Percentiles rank a stretch among this genome's conserved stretches.
These are phyloP conservation scores for Melaleuca quinquenervia DNA, from an alignment of 345 rosid species.

Conservation along the genomic window DNA sequence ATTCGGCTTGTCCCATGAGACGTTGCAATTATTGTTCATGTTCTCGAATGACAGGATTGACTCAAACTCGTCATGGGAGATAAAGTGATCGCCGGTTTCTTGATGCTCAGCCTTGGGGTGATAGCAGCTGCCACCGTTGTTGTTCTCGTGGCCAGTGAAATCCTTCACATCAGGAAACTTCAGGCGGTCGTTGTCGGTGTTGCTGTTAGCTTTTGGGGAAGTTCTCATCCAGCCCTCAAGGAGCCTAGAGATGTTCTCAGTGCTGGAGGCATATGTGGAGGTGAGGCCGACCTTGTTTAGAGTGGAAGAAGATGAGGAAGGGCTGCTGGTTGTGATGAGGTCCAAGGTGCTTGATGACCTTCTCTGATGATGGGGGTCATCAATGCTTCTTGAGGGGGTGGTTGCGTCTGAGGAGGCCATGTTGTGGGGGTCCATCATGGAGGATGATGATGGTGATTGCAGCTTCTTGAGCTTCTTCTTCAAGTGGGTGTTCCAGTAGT, in stretches of 20 bases:
- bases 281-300: constrained; percentile 4
- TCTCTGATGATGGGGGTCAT: constrained; percentile 5
- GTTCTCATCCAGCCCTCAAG: constrained; percentile 19
- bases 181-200: background rate
- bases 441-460: constrained; percentile 14
- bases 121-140: background rate
- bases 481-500: constrained; percentile 99
- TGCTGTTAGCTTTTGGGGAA: constrained; percentile 3
- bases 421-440: constrained; percentile 5
- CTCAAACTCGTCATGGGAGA: constrained; percentile 41
- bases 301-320: background rate
- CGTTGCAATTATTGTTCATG: constrained; percentile 11
- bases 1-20: constrained; percentile 28
- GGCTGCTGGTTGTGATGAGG: constrained; percentile 6
- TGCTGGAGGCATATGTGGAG: constrained; percentile 74
- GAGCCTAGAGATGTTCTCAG: constrained; percentile 47
- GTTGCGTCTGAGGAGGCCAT: constrained; percentile 14
- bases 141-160: background rate
- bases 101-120: constrained; percentile 29
- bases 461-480: constrained; percentile 90
- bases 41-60: constrained; percentile 51
- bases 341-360: constrained; percentile 10
- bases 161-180: background rate
- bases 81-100: constrained; percentile 17
- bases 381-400: constrained; percentile 3